A percentile compares a stretch with the other conserved stretches of the same genome.
Conservation (phyloP, 306 rosid genomes). For the Sesbania bispinosa region DNA sequence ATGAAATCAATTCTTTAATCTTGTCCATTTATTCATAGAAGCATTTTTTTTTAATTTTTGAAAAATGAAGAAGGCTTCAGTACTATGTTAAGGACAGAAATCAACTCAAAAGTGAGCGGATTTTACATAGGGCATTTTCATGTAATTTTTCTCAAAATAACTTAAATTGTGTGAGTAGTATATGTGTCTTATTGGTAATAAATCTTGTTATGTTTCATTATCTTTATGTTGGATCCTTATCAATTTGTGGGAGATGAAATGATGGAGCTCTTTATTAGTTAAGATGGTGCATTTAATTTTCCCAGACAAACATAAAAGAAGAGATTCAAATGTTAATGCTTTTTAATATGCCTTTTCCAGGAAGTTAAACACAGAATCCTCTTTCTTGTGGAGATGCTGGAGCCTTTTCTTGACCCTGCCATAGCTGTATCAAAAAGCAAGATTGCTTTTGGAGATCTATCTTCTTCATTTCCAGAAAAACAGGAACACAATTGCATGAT, state of each 20-base stretch:
- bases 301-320: not conserved
- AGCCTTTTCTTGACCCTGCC: slow-evolving; percentile 91
- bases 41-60: no score
- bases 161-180: not conserved
- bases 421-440: slow-evolving; percentile 62
- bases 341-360: slow-evolving; percentile 39
- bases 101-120: no score
- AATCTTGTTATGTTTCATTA: not conserved
- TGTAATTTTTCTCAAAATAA: not conserved
- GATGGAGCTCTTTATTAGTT: slow-evolving; percentile 4
- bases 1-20: no score
- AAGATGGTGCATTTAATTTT: slow-evolving; percentile 15
- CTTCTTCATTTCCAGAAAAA: slow-evolving; percentile 63
- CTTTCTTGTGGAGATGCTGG: slow-evolving; percentile 93
- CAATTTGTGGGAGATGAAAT: slow-evolving; percentile 2
- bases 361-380: slow-evolving; percentile 83
- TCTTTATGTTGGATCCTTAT: not conserved
- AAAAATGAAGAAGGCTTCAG: no score
- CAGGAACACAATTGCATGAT: slow-evolving; percentile 62
- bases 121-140: not conserved
- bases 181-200: not conserved
- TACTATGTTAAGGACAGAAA: no score
- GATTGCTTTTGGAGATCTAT: slow-evolving; percentile 76
- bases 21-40: no score
- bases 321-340: not conserved